These are phyloP conservation scores for Cucurbita maxima DNA, from an alignment of 306 rosid genomes.

Conservation along the genomic window DNA sequence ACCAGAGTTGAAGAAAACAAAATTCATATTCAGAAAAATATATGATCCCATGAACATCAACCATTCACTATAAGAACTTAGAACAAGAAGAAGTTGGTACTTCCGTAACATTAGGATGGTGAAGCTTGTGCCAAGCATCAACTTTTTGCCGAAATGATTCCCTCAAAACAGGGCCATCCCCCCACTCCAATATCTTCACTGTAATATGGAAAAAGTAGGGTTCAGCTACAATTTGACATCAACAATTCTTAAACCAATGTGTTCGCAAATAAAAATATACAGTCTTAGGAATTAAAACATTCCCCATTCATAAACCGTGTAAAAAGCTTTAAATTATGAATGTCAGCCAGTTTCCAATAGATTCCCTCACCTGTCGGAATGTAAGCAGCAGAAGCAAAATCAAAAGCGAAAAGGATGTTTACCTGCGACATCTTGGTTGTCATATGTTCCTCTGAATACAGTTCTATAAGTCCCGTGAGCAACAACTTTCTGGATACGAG, in stretches of 20 bases:
- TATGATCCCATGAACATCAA: background rate
- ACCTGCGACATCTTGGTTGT: constrained; percentile 80
- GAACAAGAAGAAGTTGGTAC: constrained; percentile 25
- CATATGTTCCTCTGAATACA: constrained; percentile 72
- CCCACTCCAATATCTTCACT: constrained; percentile 98
- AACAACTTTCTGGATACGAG: constrained; percentile 45
- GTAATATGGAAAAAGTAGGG: constrained; percentile 20
- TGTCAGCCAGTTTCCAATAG: too few relatives aligned
- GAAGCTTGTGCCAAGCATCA: constrained; percentile 96
- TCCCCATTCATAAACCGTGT: too few relatives aligned
- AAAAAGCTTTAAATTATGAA: too few relatives aligned
- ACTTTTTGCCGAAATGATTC: constrained; percentile 88
- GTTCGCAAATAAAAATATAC: too few relatives aligned
- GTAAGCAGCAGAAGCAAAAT: too few relatives aligned
- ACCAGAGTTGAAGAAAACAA: background rate
- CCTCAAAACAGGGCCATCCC: constrained; percentile 70
- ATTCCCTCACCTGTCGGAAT: too few relatives aligned
- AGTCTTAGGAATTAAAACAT: too few relatives aligned
- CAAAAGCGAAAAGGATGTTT: constrained; percentile 2
- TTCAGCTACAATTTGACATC: constrained; percentile 12
- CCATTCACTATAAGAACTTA: background rate
- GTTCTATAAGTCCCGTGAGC: constrained; percentile 83
- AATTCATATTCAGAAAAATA: background rate
- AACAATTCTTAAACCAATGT: background rate
- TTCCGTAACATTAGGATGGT: constrained; percentile 83